These are phyloP conservation scores for Xylariaceae sp. DNA, from an alignment of 2,329 filamentous ascomycete species.

Conservation along the genomic window DNA sequence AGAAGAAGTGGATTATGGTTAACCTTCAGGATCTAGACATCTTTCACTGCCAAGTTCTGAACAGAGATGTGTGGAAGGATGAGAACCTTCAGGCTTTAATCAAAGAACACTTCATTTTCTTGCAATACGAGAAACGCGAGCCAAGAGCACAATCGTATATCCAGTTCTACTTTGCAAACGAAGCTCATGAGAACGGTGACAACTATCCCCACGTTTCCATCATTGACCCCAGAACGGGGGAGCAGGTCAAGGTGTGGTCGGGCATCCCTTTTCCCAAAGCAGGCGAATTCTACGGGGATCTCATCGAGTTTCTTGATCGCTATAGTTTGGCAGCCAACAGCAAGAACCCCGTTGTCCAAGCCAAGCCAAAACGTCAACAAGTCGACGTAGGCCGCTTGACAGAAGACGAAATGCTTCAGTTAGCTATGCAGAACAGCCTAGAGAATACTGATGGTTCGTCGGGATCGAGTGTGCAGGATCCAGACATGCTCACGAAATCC, in stretches of 20 bases:
- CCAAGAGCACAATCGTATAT: constrained; percentile 79
- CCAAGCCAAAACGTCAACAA: constrained; percentile 73
- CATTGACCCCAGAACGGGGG: constrained; percentile 91
- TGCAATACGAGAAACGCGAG: constrained; percentile 92
- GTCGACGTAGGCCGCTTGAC: constrained; percentile 88
- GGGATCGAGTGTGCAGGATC: constrained; percentile 71
- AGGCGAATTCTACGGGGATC: constrained; percentile 84
- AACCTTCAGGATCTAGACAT: constrained; percentile 94
- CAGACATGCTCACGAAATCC: constrained; percentile 84
- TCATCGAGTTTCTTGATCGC: constrained; percentile 95
- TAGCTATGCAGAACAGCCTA: constrained; percentile 90
- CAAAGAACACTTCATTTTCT: constrained; percentile 90
- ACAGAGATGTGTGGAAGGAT: constrained; percentile 96
- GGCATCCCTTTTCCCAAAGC: constrained; percentile 79
- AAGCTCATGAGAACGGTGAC: constrained; percentile 77
- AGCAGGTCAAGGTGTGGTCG: constrained; percentile 96
- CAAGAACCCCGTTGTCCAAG: constrained; percentile 89
- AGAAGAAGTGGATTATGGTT: constrained; percentile 92
- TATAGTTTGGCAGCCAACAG: constrained; percentile 88
- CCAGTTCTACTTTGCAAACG: constrained; percentile 82
- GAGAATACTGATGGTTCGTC: constrained; percentile 57
- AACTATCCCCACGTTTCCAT: constrained; percentile 97
- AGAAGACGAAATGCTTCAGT: constrained; percentile 95
- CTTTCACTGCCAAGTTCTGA: constrained; percentile 93
- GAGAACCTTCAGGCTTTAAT: constrained; percentile 78